A percentile compares a stretch with the other conserved stretches of the same genome.
These are phyloP conservation scores for Phyllosticta paracitricarpa DNA, from an alignment of 2,329 filamentous ascomycete species.

Conservation along the genomic window DNA sequence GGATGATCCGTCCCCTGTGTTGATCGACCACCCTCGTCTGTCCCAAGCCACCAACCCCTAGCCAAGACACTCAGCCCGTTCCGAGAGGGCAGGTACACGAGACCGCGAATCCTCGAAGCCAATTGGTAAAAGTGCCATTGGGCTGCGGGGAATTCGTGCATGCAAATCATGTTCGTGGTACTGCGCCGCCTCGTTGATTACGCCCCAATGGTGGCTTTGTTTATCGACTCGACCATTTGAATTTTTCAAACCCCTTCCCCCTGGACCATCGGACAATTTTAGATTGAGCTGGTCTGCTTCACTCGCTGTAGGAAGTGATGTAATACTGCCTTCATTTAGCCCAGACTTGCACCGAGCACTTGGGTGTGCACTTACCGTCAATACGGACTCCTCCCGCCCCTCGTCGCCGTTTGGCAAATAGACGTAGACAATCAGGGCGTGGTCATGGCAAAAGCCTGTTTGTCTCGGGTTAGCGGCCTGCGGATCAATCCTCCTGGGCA, in stretches of 20 bases:
- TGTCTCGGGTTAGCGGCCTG: conserved; percentile 1
- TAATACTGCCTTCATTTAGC: conserved; percentile 39
- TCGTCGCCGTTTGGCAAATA: conserved; percentile 66
- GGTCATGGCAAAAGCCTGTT: conserved; percentile 60
- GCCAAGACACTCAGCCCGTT: not conserved
- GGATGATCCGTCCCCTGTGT: not conserved
- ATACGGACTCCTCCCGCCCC: conserved; percentile 58
- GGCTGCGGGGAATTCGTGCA: conserved; percentile 7
- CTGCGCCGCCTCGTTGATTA: not conserved
- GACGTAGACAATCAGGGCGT: conserved; percentile 74
- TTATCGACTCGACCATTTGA: not conserved
- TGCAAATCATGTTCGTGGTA: not conserved
- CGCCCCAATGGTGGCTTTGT: not conserved
- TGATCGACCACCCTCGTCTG: not conserved
- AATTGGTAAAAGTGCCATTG: not conserved
- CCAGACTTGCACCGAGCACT: not conserved
- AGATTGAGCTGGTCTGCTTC: conserved; percentile 2
- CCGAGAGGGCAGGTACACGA: not conserved
- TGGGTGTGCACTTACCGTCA: conserved; percentile 49
- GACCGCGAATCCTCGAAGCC: not conserved
- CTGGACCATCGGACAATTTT: not conserved
- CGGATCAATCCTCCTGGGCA: conserved; percentile 3
- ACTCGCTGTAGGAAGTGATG: conserved; percentile 45
- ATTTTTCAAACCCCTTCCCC: not conserved
- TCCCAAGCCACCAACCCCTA: not conserved